Conservation (phyloP, 352 stramenopile genomes). For the Phytophthora niederhauseri region DNA sequence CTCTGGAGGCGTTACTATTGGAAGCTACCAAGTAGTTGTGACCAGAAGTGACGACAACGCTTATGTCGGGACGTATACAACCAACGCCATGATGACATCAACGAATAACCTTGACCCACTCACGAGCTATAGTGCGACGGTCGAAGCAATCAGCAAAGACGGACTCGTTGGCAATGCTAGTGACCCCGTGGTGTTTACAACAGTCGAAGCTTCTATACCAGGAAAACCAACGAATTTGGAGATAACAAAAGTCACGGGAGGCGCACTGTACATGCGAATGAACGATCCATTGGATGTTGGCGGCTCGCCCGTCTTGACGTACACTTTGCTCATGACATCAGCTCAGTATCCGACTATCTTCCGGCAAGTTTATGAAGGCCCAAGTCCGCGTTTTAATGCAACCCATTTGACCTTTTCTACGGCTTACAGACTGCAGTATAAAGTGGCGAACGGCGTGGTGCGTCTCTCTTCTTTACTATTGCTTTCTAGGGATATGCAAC, state of each 20-base stretch:
- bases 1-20: constrained; percentile 42
- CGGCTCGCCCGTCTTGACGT: constrained; percentile 36
- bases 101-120: constrained; percentile 40
- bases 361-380: constrained; percentile 45
- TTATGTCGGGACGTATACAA: constrained; percentile 10
- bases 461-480: constrained; percentile 6
- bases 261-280: constrained; percentile 48
- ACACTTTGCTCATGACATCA: constrained; percentile 39
- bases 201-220: constrained; percentile 38
- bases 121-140: constrained; percentile 39
- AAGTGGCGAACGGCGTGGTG: constrained; percentile 44
- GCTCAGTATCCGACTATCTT: constrained; percentile 46
- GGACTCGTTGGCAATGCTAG: constrained; percentile 35
- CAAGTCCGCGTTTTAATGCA: constrained; percentile 24
- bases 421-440: constrained; percentile 54
- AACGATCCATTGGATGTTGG: constrained; percentile 43
- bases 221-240: constrained; percentile 38
- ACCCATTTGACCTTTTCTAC: constrained; percentile 47
- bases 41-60: background rate
- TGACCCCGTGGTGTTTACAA: constrained; percentile 28
- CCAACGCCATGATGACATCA: background rate
- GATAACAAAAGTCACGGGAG: constrained; percentile 42
- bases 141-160: constrained; percentile 45
- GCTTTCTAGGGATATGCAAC: background rate
- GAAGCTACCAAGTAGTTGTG: constrained; percentile 40